Conservation (phyloP, 2,329 filamentous ascomycete species). For the Neophaeococcomyces mojaviensis region DNA sequence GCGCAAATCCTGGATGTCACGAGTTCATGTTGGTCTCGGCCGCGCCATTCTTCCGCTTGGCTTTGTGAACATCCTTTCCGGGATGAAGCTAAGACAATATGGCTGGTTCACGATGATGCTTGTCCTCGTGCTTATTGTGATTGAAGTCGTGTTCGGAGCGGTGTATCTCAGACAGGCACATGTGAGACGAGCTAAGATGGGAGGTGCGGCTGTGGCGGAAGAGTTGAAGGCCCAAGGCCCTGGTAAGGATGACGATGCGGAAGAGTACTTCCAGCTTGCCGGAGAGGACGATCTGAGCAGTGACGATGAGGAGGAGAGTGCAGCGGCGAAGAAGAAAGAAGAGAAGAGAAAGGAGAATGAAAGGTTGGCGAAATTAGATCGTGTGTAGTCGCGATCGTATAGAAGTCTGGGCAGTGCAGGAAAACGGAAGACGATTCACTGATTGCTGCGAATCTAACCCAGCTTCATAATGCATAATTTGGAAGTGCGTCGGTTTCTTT, state of each 20-base stretch:
- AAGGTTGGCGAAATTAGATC: constrained; percentile 18
- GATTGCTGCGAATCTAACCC: too few relatives aligned
- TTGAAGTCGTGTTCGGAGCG: constrained; percentile 17
- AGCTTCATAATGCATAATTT: too few relatives aligned
- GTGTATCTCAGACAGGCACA: constrained; percentile 10
- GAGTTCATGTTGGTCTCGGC: constrained; percentile 26
- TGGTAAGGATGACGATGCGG: constrained; percentile 15
- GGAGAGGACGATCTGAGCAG: constrained; percentile 15
- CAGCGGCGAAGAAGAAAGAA: constrained; percentile 11
- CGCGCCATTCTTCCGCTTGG: constrained; percentile 24
- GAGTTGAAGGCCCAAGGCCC: constrained; percentile 5
- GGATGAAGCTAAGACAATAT: constrained; percentile 21
- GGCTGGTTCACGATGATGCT: constrained; percentile 19
- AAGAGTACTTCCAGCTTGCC: constrained; percentile 24
- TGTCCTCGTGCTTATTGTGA: constrained; percentile 14
- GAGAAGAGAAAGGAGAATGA: constrained; percentile 17
- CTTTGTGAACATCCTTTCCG: constrained; percentile 20
- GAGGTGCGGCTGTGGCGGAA: constrained; percentile 8
- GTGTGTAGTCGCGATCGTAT: too few relatives aligned
- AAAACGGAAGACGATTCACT: too few relatives aligned
- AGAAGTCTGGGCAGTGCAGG: too few relatives aligned
- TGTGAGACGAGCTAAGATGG: constrained; percentile 5
- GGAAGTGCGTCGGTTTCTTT: too few relatives aligned
- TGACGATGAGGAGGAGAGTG: constrained; percentile 14
- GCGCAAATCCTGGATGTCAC: constrained; percentile 19